A percentile compares a stretch with the other conserved stretches of the same genome.
phyloP scores from a whole-genome alignment of 192 early-diverging fungal genomes.

The Coemansia sp. region DNA sequence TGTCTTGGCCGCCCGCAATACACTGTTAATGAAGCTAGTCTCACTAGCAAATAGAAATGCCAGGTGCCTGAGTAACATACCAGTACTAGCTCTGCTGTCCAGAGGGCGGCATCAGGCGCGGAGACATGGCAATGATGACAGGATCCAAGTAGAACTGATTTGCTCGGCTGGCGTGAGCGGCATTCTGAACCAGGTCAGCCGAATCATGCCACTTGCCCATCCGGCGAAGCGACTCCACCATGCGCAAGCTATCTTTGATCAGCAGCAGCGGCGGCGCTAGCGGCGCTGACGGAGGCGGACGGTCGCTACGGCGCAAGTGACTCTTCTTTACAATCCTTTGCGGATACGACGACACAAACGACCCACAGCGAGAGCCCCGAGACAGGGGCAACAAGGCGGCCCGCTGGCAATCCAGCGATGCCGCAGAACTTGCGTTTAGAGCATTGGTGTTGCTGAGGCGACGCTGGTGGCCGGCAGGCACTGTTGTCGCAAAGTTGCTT shows the following conservation, averaged over 20 bases:
- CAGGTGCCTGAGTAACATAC: no score
- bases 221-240: constrained; percentile 52
- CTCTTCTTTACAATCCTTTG: constrained; percentile 47
- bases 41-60: no score
- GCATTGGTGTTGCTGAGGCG: constrained; percentile 9
- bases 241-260: constrained; percentile 33
- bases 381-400: constrained; percentile 13
- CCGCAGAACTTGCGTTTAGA: neutral
- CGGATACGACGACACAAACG: constrained; percentile 26
- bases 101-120: constrained; percentile 34
- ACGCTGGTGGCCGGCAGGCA: neutral
- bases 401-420: neutral
- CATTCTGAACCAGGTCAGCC: neutral
- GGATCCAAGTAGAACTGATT: constrained; percentile 32
- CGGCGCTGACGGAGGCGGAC: neutral
- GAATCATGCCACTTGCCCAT: constrained; percentile 47
- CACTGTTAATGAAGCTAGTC: no score
- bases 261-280: constrained; percentile 8
- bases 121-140: constrained; percentile 40
- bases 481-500: neutral
- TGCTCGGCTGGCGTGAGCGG: constrained; percentile 8
- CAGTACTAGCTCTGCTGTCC: constrained; percentile 8
- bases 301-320: constrained; percentile 24
- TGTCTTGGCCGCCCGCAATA: no score
- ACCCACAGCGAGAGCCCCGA: constrained; percentile 10